Conservation (phyloP, 495 filamentous ascomycete genomes). For the Aspergillus affinis region DNA sequence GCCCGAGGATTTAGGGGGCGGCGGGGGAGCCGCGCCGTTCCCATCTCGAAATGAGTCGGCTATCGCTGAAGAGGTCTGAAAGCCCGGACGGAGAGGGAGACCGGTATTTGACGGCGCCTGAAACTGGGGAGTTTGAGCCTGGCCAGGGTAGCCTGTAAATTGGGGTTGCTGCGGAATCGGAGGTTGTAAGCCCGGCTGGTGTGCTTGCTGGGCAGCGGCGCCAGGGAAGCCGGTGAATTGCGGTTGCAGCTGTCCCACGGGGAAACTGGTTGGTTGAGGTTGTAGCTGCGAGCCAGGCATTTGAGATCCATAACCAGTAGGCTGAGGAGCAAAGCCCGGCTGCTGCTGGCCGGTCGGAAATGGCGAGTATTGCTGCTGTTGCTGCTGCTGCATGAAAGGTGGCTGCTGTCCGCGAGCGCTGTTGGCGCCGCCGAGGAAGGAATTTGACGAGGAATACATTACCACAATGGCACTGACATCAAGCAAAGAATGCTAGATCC, state of each 20-base stretch:
- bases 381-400: constrained; percentile 44
- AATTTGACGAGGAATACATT: constrained; percentile 90
- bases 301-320: constrained; percentile 53
- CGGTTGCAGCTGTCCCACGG: constrained; percentile 60
- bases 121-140: constrained; percentile 46
- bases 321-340: constrained; percentile 51
- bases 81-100: constrained; percentile 38
- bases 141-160: constrained; percentile 39
- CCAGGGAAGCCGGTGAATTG: constrained; percentile 58
- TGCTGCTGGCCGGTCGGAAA: constrained; percentile 53
- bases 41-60: constrained; percentile 74
- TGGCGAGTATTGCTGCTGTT: constrained; percentile 34
- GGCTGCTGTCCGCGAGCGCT: constrained; percentile 65
- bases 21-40: constrained; percentile 45
- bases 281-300: constrained; percentile 49
- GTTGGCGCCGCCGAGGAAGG: constrained; percentile 75
- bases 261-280: constrained; percentile 59
- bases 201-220: constrained; percentile 46
- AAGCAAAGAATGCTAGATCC: constrained; percentile 20
- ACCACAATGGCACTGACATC: constrained; percentile 32
- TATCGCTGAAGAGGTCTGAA: constrained; percentile 78
- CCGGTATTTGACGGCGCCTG: constrained; percentile 47
- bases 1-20: constrained; percentile 51
- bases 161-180: constrained; percentile 37
- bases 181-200: constrained; percentile 46